Evolutionary conservation across 176 grass and related monocot genomes (phyloP), one percentile per base, ranked within the genome.

Genomic region (Stipa capillata): DNA sequence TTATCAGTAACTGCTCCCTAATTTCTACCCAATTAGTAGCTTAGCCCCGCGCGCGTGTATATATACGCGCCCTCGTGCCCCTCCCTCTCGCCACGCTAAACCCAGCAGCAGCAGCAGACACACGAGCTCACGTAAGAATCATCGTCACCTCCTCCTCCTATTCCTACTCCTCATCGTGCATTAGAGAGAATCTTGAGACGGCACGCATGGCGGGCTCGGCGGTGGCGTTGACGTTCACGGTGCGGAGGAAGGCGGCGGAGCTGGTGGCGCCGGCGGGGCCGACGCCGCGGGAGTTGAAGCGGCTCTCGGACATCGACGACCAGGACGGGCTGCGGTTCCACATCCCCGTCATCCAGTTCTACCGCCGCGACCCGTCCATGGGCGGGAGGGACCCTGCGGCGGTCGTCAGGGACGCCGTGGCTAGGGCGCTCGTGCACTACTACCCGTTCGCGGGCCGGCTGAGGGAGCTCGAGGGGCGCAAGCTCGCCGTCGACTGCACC

Each of bases 401-500:
- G 21, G 91, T 94, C 5, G 81, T 97, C 64, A 82, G 89, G 1
- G 89, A 63, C 11, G 94, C 94, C 43, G 20, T 97, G 7, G 91
- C 91, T 18, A 72, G 65, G 66, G 91, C 91, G 57, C 87, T 97
- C 29, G 89, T 97, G 14, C 83, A 44, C 34, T 97, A 97, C 82
- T 92, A 97, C 77, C 91, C 94, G 24, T 87, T 97, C 62, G 95
- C 95, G 2, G 95, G 95, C 0, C 69, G 95, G 62, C 83, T 97
- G 23, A 36, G 89, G 80, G 89, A 97, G 84, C 44, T 78, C 0
- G 23, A 79, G 27, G 82, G 80, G 0, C 66, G 92, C 29, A 97
- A 97, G 85, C 87, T 97, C 41, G 87, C 87, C 34, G 92, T 97
- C 7, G 95, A 97, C 11, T 97, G 95, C 63, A 94, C 91, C 9